Conservation (phyloP, 441 rosid species). For the Mallotus repandus region DNA sequence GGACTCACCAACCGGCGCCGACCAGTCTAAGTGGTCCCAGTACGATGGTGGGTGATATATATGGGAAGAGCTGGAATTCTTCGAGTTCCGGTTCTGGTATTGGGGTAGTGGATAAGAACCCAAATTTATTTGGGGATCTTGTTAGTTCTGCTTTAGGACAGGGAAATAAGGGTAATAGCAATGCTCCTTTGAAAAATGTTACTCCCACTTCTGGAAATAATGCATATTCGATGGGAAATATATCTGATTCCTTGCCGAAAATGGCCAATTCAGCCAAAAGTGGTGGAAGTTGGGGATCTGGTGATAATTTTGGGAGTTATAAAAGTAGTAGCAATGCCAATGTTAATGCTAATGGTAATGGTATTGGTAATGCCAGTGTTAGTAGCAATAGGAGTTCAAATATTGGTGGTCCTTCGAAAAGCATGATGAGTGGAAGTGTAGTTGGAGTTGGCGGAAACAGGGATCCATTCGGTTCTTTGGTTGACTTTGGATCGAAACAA, state of each 20-base stretch:
- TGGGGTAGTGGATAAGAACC: slow-evolving; percentile 65
- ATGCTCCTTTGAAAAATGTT: slow-evolving; percentile 70
- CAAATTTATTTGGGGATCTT: slow-evolving; percentile 84
- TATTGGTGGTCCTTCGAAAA: slow-evolving; percentile 69
- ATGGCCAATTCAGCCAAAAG: slow-evolving; percentile 33
- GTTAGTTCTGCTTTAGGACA: slow-evolving; percentile 75
- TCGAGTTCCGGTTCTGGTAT: slow-evolving; percentile 48
- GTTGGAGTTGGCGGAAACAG: slow-evolving; percentile 36
- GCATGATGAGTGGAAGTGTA: slow-evolving; percentile 43
- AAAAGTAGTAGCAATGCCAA: slow-evolving; percentile 29
- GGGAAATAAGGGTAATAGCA: slow-evolving; percentile 41
- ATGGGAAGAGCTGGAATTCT: slow-evolving; percentile 80
- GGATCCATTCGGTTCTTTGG: slow-evolving; percentile 83
- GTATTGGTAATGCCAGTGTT: slow-evolving; percentile 31
- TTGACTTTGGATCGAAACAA: slow-evolving; percentile 62
- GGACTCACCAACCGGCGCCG: slow-evolving; percentile 85
- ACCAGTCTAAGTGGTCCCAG: slow-evolving; percentile 50
- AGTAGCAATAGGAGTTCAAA: slow-evolving; percentile 41
- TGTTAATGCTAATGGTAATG: slow-evolving; percentile 27
- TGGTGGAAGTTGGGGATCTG: slow-evolving; percentile 52
- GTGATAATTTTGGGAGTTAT: slow-evolving; percentile 32
- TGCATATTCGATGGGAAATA: slow-evolving; percentile 69
- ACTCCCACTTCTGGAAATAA: slow-evolving; percentile 39
- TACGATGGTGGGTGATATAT: slow-evolving; percentile 90
- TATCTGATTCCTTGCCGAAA: slow-evolving; percentile 79